Evolutionary conservation across 2,329 filamentous ascomycete genomes (phyloP).

Genomic region (Raffaelea albimanens): DNA sequence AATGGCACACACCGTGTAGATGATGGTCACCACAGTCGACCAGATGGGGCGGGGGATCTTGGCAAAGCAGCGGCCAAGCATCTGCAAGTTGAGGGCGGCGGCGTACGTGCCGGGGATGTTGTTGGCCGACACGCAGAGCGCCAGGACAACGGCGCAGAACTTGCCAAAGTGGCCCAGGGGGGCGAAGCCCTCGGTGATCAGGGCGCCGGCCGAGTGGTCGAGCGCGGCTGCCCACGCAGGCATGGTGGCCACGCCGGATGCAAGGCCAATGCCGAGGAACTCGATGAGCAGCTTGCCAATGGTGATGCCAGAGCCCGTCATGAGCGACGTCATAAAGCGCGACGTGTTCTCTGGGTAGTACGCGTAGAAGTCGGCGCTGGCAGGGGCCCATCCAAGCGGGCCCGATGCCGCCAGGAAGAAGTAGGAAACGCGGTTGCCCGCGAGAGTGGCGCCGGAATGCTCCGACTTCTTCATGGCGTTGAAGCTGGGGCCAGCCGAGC

Average conservation of each 20-base stretch:
- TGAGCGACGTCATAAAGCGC: slow-evolving; percentile 33
- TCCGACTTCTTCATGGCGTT: slow-evolving; percentile 40
- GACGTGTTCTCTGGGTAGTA: slow-evolving; percentile 27
- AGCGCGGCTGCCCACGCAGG: slow-evolving; percentile 49
- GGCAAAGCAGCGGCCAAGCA: slow-evolving; percentile 49
- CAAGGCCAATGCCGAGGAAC: slow-evolving; percentile 52
- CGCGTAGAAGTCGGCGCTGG: slow-evolving; percentile 59
- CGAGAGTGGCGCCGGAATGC: slow-evolving; percentile 40
- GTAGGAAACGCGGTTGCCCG: slow-evolving; percentile 54
- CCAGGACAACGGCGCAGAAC: slow-evolving; percentile 56
- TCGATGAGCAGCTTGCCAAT: slow-evolving; percentile 52
- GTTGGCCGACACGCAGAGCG: slow-evolving; percentile 56
- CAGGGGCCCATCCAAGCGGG: slow-evolving; percentile 53
- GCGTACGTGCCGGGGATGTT: slow-evolving; percentile 57
- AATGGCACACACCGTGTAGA: slow-evolving; percentile 56
- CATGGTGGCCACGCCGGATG: slow-evolving; percentile 42
- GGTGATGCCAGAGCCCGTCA: slow-evolving; percentile 47
- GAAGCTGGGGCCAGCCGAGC: slow-evolving; percentile 50
- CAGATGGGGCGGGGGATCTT: slow-evolving; percentile 54
- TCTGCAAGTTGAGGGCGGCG: slow-evolving; percentile 58
- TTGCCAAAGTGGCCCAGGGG: slow-evolving; percentile 54
- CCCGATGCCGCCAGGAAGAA: slow-evolving; percentile 59
- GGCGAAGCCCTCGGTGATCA: slow-evolving; percentile 53
- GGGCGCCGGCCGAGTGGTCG: slow-evolving; percentile 47
- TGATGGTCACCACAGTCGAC: slow-evolving; percentile 52